Conservation (phyloP, 225 moss, liverwort and hornwort species). For the Ulota crispa region DNA sequence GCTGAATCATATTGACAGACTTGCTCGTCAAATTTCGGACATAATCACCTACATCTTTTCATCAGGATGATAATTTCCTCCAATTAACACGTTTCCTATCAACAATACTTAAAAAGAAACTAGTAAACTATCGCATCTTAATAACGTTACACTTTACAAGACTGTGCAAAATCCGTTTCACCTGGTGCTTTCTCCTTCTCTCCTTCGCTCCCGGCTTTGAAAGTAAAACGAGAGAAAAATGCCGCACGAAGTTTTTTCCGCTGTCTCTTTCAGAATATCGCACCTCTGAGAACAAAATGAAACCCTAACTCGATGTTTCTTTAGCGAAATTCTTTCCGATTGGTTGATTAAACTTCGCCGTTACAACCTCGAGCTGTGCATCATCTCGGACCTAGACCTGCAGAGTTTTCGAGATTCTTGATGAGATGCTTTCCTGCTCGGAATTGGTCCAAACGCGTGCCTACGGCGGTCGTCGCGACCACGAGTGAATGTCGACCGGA, state of each 20-base stretch:
- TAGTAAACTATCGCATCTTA: background rate
- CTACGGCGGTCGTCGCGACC: background rate
- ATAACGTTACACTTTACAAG: background rate
- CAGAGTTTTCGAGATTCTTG: background rate
- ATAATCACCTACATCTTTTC: background rate
- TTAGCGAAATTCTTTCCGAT: background rate
- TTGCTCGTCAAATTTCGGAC: background rate
- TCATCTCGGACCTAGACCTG: background rate
- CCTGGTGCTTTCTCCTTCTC: background rate
- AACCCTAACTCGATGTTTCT: constrained; percentile 28
- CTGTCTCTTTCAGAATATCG: background rate
- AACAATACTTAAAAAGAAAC: background rate
- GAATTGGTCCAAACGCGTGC: background rate
- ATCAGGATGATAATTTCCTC: background rate
- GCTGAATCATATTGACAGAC: constrained; percentile 8
- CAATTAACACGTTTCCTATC: background rate
- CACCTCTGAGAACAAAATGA: constrained; percentile 11
- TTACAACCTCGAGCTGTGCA: background rate
- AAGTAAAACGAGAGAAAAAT: background rate
- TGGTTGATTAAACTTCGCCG: background rate
- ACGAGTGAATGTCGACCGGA: background rate
- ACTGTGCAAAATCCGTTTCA: background rate
- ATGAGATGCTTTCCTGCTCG: background rate
- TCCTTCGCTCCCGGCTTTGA: background rate
- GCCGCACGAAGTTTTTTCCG: too few relatives aligned